Evolutionary conservation across 306 rosid species (phyloP).

Genomic region (Pyrus communis): DNA sequence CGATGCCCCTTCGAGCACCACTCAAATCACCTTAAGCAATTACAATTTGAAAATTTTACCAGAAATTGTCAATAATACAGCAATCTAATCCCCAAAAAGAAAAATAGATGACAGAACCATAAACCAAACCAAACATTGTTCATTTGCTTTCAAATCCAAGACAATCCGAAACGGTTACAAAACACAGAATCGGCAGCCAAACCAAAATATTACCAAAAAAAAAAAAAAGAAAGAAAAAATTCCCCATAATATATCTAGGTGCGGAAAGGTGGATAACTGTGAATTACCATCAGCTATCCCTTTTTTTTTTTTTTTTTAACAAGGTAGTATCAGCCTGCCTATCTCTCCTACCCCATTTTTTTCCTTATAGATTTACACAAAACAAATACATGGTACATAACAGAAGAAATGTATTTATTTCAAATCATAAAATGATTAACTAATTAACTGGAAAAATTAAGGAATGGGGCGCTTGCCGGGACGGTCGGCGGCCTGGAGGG

Average conservation of each 20-base stretch:
- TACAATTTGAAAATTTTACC: not conserved
- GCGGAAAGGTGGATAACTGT: fast-evolving
- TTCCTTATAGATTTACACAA: not conserved
- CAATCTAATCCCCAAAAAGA: too few species aligned
- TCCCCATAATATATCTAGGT: fast-evolving
- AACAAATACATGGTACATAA: not conserved
- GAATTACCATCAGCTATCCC: fast-evolving
- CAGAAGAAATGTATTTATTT: not conserved
- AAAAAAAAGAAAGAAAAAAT: too few species aligned
- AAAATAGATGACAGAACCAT: not conserved
- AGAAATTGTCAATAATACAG: not conserved
- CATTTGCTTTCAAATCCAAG: not conserved
- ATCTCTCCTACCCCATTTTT: not conserved
- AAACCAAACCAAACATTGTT: not conserved
- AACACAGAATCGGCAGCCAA: conserved; percentile 14
- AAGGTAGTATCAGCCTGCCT: not conserved
- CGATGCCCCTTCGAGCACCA: too few species aligned
- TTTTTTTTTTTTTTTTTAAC: too few species aligned
- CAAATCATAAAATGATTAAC: not conserved
- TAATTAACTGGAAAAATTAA: not conserved
- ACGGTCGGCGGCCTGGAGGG: conserved; percentile 68
- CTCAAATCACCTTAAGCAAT: too few species aligned
- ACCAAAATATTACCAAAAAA: not conserved
- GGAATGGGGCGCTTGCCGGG: conserved; percentile 31
- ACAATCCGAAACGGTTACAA: conserved; percentile 17